phyloP scores from a whole-genome alignment of 768 basidiomycete species.

The Xanthoconium stramineum region DNA sequence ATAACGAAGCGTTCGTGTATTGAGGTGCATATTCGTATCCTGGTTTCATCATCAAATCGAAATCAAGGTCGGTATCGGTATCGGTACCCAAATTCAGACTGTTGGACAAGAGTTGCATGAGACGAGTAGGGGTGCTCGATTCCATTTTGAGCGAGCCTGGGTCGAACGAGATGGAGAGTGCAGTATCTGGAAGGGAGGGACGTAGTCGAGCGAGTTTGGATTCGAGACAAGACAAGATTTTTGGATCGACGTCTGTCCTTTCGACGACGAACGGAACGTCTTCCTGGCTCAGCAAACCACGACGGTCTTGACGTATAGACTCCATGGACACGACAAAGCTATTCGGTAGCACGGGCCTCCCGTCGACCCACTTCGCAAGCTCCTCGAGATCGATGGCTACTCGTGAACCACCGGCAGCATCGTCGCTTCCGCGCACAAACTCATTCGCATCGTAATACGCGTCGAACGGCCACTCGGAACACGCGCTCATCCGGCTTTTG shows the following conservation, averaged over 20 bases:
- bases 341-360: constrained; percentile 22
- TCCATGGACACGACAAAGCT: constrained; percentile 39
- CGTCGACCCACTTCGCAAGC: constrained; percentile 40
- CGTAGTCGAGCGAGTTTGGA: constrained; percentile 15
- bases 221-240: constrained; percentile 20
- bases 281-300: neutral
- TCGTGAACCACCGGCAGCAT: neutral
- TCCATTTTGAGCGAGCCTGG: neutral
- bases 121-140: constrained; percentile 10
- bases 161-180: constrained; percentile 12
- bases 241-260: constrained; percentile 9
- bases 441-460: constrained; percentile 46
- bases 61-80: neutral
- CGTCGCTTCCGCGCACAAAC: neutral
- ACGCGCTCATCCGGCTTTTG: constrained; percentile 50
- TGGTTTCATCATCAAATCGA: constrained; percentile 11
- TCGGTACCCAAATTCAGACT: neutral
- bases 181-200: constrained; percentile 2
- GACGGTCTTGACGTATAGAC: constrained; percentile 14
- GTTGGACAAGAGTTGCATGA: constrained; percentile 17
- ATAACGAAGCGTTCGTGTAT: constrained; percentile 13
- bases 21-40: constrained; percentile 11
- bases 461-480: constrained; percentile 46
- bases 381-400: constrained; percentile 33
- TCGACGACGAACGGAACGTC: constrained; percentile 1